phyloP scores from a whole-genome alignment of 2,329 filamentous ascomycete genomes.

The Colletotrichum shisoi region DNA sequence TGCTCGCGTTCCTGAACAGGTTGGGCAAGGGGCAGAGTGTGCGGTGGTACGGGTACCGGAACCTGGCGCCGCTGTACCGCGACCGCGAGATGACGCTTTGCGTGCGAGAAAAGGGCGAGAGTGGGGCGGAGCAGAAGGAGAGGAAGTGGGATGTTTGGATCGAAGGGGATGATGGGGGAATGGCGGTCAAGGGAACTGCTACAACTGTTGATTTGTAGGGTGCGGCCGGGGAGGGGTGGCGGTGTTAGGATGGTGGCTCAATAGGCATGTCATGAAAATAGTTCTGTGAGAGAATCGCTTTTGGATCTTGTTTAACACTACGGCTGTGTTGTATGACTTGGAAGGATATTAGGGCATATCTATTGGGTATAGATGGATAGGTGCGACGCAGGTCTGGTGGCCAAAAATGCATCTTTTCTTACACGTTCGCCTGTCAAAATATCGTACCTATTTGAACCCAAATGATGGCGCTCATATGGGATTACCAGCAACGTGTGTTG shows the following conservation, averaged over 20 bases:
- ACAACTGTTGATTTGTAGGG: conserved; percentile 12
- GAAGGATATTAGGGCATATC: no score
- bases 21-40: conserved; percentile 50
- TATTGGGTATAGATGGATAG: no score
- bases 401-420: no score
- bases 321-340: no score
- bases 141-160: conserved; percentile 70
- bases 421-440: no score
- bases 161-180: conserved; percentile 66
- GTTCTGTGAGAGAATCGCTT: background rate
- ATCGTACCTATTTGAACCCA: no score
- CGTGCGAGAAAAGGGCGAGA: conserved; percentile 57
- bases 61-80: conserved; percentile 81
- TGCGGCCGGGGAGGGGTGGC: background rate
- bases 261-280: background rate
- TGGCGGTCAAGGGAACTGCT: conserved; percentile 68
- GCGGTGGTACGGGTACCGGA: conserved; percentile 75
- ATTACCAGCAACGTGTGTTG: background rate
- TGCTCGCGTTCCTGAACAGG: conserved; percentile 69
- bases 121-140: conserved; percentile 43
- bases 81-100: conserved; percentile 75
- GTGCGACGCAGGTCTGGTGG: no score
- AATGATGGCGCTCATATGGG: no score
- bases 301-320: background rate
- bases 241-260: background rate